phyloP scores from a whole-genome alignment of 805 yeast genomes.

The Starmerella apis region DNA sequence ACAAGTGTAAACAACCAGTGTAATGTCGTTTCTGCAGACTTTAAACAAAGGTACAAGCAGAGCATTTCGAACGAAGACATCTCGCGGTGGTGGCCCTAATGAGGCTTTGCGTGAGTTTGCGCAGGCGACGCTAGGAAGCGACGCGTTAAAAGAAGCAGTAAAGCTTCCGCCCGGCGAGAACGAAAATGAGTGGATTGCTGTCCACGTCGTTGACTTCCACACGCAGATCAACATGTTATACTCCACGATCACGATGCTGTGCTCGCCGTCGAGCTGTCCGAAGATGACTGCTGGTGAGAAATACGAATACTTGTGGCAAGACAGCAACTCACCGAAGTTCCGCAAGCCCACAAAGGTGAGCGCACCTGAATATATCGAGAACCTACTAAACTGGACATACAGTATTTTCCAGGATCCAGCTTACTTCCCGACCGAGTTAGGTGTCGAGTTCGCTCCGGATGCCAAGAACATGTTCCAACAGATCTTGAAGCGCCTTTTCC shows the following conservation, averaged over 20 bases:
- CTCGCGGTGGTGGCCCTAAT: constrained; percentile 26
- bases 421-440: constrained; percentile 79
- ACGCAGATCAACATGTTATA: constrained; percentile 94
- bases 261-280: constrained; percentile 92
- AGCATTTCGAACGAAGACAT: constrained; percentile 31
- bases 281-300: constrained; percentile 96
- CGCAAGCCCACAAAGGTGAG: constrained; percentile 74
- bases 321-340: constrained; percentile 38
- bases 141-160: constrained; percentile 83
- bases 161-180: constrained; percentile 89
- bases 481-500: constrained; percentile 78
- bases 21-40: constrained; percentile 26
- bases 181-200: constrained; percentile 88
- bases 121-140: constrained; percentile 90
- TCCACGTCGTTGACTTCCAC: constrained; percentile 93
- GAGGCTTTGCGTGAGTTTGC: constrained; percentile 66
- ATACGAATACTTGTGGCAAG: constrained; percentile 96
- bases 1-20: not conserved
- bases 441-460: constrained; percentile 83
- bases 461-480: constrained; percentile 72
- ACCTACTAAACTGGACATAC: constrained; percentile 91
- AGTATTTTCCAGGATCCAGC: constrained; percentile 82
- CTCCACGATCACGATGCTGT: constrained; percentile 90
- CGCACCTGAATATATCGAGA: constrained; percentile 92
- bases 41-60: constrained; percentile 28